Evolutionary conservation across 441 rosid species (phyloP), one percentile per base, ranked within the genome.

Genomic region (California macrophylla): DNA sequence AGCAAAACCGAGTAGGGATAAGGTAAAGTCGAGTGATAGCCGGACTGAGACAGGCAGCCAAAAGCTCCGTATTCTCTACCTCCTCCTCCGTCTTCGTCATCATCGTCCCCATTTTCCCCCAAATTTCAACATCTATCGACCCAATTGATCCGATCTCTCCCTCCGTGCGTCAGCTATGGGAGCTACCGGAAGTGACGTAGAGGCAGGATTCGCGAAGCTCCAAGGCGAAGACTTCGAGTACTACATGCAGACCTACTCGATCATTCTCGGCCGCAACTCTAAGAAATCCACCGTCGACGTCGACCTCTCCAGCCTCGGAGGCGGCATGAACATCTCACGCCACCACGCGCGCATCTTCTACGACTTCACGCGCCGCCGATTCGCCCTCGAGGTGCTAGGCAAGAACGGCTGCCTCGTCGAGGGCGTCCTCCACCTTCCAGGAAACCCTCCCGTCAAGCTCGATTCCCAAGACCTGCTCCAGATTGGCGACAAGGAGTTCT

Each of bases 171-270:
- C 36, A 3, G 61, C 64, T 25, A 90, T 90, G 96, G 88, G 86
- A 16, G 78, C 87, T 4, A 61, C 84, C 13, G 79, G 85, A 42
- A 83, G 87, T 21, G 98, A 91, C 71, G 92, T 90, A 6, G 98
- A 93, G 76, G 97, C 96, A 0, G 98, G 97, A 4, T 93, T 93
- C 68, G 97, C 98, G 20, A 93, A 93, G 87, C 86, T 93, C 0
- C 98, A 93, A 72, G 98, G 97, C 0, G 98, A 93, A 77, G 98
- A 93, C 79, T 93, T 90, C 82, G 98, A 93, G 78, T 93, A 93
- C 74, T 93, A 89, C 66, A 93, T 93, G 98, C 98, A 93, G 72
- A 91, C 98, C 4, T 93, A 93, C 82, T 93, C 98, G 64, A 90
- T 93, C 56, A 82, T 93, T 56, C 85, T 93, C 2, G 97, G 98